Base-by-base conservation (phyloP, 2,329 filamentous ascomycete species). In the Cercospora nicotianae region DNA sequence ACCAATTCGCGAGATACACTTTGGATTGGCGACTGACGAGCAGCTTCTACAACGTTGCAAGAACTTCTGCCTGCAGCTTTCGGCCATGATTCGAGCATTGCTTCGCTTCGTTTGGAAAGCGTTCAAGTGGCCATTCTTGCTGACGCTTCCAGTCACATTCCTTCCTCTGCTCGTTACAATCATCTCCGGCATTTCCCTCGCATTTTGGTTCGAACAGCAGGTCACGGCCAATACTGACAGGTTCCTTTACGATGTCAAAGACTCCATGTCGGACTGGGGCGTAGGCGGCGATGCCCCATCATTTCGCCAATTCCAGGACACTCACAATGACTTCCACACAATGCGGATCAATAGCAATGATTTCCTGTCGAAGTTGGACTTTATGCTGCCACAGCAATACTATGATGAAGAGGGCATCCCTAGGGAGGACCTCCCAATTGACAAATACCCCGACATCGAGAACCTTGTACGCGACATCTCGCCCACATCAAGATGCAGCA, bases 281-380 rank as follows among this genome's bases (percentile, higher is more conserved):
- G 67, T 68, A 3, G 70, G 70, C 16, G 66, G 65, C 16, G 60
- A 26, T 39, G 70, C 42, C 9, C 66, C 66, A 13, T 63, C 57
- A 20, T 71, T 71, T 31, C 68, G 69, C 13, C 39, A 70, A 53
- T 72, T 65, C 13, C 68, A 72, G 42, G 70, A 72, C 57, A 67
- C 63, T 10, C 59, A 70, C 33, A 72, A 72, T 51, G 60, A 69
- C 51, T 70, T 72, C 39, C 36, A 64, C 26, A 60, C 67, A 18
- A 63, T 69, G 62, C 59, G 70, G 13, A 63, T 71, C 63, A 70
- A 72, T 36, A 69, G 64, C 63, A 64, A 71, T 48, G 70, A 72
- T 36, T 68, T 62, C 58, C 20, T 58, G 16, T 10, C 36, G 9
- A 69, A 72, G 45, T 58, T 72, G 8, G 67, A 64, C 30, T 68